Evolutionary conservation across 352 stramenopile species (phyloP).

Genomic region (Blastocystis sp.): DNA sequence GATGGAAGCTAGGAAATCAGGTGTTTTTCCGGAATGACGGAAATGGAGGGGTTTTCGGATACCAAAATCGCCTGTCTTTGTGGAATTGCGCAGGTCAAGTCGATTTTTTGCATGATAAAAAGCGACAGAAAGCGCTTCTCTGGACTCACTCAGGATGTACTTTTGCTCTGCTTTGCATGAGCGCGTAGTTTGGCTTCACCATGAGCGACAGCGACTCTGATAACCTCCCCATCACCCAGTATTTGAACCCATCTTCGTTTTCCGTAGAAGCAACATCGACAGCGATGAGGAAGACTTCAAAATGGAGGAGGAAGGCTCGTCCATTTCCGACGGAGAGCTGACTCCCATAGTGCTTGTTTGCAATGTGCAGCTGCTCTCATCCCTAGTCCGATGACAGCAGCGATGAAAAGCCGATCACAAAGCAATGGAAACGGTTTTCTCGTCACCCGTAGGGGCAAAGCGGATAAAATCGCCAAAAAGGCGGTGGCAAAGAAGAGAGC

Average conservation of each 20-base stretch:
- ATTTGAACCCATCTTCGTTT: not conserved
- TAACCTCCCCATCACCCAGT: slow-evolving; percentile 59
- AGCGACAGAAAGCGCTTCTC: not conserved
- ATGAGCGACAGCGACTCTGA: slow-evolving; percentile 66
- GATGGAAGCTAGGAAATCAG: too few species aligned
- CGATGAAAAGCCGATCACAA: slow-evolving; percentile 45
- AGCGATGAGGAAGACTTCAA: slow-evolving; percentile 59
- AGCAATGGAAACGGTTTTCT: slow-evolving; percentile 4
- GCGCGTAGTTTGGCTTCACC: not conserved
- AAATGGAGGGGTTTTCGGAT: too few species aligned
- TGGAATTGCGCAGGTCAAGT: not conserved
- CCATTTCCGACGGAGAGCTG: slow-evolving; percentile 39
- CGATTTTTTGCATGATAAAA: not conserved
- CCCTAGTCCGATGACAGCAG: slow-evolving; percentile 36
- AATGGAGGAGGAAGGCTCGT: slow-evolving; percentile 30
- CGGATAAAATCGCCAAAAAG: slow-evolving; percentile 64
- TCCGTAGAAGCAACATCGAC: slow-evolving; percentile 11
- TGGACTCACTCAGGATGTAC: not conserved
- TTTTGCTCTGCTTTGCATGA: not conserved
- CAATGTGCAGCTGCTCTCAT: not conserved
- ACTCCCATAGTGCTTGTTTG: not conserved
- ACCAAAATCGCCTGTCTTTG: not conserved
- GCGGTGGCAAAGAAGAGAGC: slow-evolving; percentile 55
- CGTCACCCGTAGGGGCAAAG: slow-evolving; percentile 25
- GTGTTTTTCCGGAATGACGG: too few species aligned